Conservation (phyloP, 257 asterid genomes). For the Forsythia viridissima region DNA sequence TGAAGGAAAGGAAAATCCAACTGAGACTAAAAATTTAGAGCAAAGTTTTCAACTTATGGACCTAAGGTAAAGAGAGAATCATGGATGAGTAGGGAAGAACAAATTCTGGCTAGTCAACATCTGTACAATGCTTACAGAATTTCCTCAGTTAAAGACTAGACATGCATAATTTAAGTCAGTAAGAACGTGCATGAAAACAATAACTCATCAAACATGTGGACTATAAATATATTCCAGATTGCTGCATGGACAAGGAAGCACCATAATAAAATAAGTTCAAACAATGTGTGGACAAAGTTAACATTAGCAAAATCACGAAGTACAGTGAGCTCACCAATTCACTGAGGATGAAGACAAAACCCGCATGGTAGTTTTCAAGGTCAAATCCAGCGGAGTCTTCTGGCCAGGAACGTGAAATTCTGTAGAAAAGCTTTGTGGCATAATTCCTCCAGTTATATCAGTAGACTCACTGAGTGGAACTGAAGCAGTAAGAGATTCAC, state of each 20-base stretch:
- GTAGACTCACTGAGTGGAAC: slow-evolving; percentile 39
- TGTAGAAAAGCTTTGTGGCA: slow-evolving; percentile 39
- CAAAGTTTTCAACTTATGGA: neutral
- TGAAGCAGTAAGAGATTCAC: slow-evolving; percentile 50
- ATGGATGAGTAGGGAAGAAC: neutral
- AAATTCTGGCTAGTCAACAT: neutral
- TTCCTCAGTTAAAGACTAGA: neutral
- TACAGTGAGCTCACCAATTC: slow-evolving; percentile 59
- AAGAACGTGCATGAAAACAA: neutral
- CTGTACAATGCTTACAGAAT: neutral
- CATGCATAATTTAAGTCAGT: neutral
- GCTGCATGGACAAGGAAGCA: neutral
- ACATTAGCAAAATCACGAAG: slow-evolving; percentile 18
- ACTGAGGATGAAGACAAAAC: slow-evolving; percentile 70
- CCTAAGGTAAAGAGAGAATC: neutral
- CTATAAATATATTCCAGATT: neutral
- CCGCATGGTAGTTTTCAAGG: slow-evolving; percentile 77
- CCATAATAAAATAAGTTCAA: neutral
- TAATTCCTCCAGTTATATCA: slow-evolving; percentile 34
- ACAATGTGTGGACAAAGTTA: slow-evolving; percentile 6
- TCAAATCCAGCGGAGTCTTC: slow-evolving; percentile 77
- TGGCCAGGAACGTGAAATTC: slow-evolving; percentile 60
- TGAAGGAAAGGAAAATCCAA: neutral
- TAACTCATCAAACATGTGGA: neutral
- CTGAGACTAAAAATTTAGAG: neutral